Base-by-base conservation (phyloP, 495 filamentous ascomycete species). In the Ascodesmis nigricans region DNA sequence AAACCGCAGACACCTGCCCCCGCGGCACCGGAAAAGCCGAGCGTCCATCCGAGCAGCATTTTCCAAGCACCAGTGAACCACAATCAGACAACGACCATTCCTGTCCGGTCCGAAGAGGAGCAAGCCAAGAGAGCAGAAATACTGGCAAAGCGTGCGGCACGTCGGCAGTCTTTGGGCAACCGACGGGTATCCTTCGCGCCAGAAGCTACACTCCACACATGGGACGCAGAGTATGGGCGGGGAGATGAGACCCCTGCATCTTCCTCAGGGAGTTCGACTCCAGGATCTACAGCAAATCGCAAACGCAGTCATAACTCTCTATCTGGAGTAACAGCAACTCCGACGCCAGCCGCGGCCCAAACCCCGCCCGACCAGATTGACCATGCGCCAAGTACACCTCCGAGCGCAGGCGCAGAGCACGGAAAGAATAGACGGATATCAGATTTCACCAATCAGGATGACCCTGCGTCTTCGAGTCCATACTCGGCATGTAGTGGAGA, bases 151-250 rank as follows among this genome's bases (percentile, higher is more conserved):
- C 62, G 80, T 36, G 87, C 87, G 38, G 82, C 79, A 20, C 71
- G 90, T 30, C 66, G 87, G 26, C 93, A 92, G 47, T 93, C 83
- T 1, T 66, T 91, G 40, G 81, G 78, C 21, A 84, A 87, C 55
- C 77, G 90, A 46, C 71, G 87, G 38, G 87, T 99, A 24, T 93
- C 84, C 0, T 99, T 99, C 50, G 87, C 87, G 3, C 87, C 87
- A 1, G 87, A 99, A 55, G 87, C 87, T 9, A 99, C 87, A 5
- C 59, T 99, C 21, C 87, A 99, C 51, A 99, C 87, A 2, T 99
- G 91, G 70, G 82, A 93, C 49, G 83, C 91, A 2, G 84, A 95
- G 44, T 74, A 84, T 36, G 49, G 45, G 28, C 40, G 30, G 16
- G 41, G 46, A 5, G 35, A 41, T 19, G 16, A 20, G 8, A 47